Base-by-base conservation (phyloP, 2,329 filamentous ascomycete species). In the Microsporum canis region DNA sequence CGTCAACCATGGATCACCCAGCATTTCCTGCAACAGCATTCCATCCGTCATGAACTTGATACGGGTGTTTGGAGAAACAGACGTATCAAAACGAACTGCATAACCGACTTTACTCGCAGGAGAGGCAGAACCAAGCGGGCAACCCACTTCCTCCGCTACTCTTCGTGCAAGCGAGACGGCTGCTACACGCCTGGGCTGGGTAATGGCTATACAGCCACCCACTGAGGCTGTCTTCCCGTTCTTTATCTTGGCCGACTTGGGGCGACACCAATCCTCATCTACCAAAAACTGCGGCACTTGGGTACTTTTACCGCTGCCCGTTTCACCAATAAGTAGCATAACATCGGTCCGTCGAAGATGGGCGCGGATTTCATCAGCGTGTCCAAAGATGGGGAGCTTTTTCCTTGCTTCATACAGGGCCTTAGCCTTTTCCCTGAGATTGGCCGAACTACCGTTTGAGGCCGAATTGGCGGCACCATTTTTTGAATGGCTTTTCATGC, bases 1-100 rank as follows among this genome's bases (percentile, higher is more conserved):
- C 36, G 82, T 83, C 69, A 99, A 79, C 68, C 86, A 80, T 0
- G 89, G 89, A 72, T 99, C 94, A 59, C 87, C 82, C 63, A 99
- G 75, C 73, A 99, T 87, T 73, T 99, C 95, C 72, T 97, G 91
- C 12, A 99, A 79, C 58, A 99, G 79, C 86, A 96, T 97, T 68
- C 94, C 94, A 73, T 99, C 95, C 0, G 94, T 99, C 65, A 99
- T 77, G 68, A 91, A 99, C 71, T 97, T 97, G 75, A 99, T 87
- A 68, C 82, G 86, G 3, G 89, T 89, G n/a, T 85, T 87, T 23
- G 83, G 83, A n/a, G 89, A 88, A 0, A 89, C 84, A 10, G 88
- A 86, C 63, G 91, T 89, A 67, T 99, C 94, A 69, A 99, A 99
- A 61, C 94, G 87, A 38, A 99, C 92, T 3, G 89, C 92, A 71